These are phyloP conservation scores for Jaapia argillacea DNA, from an alignment of 768 basidiomycete species.

Conservation along the genomic window DNA sequence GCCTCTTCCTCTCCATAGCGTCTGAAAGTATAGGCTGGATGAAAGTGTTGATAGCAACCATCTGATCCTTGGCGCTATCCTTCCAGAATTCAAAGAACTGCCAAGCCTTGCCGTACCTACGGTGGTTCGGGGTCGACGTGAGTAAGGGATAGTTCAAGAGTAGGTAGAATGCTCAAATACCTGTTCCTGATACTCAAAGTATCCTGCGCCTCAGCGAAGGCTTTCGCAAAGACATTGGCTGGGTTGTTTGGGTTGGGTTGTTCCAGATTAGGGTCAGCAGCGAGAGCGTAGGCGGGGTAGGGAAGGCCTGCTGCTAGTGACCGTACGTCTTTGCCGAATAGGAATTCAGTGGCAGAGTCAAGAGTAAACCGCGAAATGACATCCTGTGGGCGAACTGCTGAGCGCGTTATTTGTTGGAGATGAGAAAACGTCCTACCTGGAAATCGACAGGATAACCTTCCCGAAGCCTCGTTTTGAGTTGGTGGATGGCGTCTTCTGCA, in stretches of 20 bases:
- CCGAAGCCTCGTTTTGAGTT: slow-evolving; percentile 20
- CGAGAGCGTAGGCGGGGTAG: slow-evolving; percentile 4
- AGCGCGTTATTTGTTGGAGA: no score
- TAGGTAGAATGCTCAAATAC: no score
- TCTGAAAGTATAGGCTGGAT: slow-evolving; percentile 29
- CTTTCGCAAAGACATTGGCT: slow-evolving; percentile 30
- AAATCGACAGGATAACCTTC: slow-evolving; percentile 32
- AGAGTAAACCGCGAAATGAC: slow-evolving; percentile 16
- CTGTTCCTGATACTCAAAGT: slow-evolving; percentile 19
- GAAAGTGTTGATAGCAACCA: slow-evolving; percentile 27
- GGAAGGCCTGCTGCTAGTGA: slow-evolving; percentile 14
- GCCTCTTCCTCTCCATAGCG: slow-evolving; percentile 17
- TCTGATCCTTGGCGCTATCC: slow-evolving; percentile 21
- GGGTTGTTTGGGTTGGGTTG: no score
- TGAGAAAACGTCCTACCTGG: no score
- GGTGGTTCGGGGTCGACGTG: no score
- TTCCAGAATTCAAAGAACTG: slow-evolving; percentile 26
- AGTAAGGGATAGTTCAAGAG: no score
- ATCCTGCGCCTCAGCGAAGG: slow-evolving; percentile 29
- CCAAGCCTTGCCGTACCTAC: slow-evolving; percentile 32
- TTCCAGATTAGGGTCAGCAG: no score
- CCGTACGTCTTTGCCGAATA: slow-evolving; percentile 18
- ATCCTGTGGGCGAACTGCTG: no score
- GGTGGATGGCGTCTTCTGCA: slow-evolving; percentile 20
- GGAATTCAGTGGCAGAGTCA: slow-evolving; percentile 22